Evolutionary conservation across 768 basidiomycete species (phyloP).

Genomic region (Podaxis sp.): DNA sequence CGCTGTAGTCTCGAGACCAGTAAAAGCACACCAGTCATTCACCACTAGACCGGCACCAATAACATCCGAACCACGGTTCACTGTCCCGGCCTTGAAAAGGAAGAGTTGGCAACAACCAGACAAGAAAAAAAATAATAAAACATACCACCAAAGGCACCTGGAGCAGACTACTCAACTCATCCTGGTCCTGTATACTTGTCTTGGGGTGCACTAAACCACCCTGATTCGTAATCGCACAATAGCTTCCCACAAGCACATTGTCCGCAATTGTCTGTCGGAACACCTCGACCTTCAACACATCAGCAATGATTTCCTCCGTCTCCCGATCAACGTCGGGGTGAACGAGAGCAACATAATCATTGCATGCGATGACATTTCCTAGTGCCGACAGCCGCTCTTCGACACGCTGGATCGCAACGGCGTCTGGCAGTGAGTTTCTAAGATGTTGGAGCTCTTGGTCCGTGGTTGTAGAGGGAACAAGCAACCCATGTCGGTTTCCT

Average conservation of each 20-base stretch:
- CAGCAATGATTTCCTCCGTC: constrained; percentile 99
- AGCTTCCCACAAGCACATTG: constrained; percentile 95
- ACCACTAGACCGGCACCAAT: constrained; percentile 97
- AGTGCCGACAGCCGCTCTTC: constrained; percentile 97
- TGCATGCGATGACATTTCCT: constrained; percentile 98
- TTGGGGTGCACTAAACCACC: constrained; percentile 98
- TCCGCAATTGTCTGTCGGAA: constrained; percentile 97
- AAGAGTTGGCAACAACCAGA: constrained; percentile 3
- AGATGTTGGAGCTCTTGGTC: constrained; percentile 99
- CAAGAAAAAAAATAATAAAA: constrained; percentile 26
- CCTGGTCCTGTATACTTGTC: constrained; percentile 95
- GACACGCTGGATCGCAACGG: constrained; percentile 92
- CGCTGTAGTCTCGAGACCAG: constrained; percentile 99
- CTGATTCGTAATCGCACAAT: constrained; percentile 94
- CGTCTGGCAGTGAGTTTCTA: constrained; percentile 89
- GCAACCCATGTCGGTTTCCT: constrained; percentile 96
- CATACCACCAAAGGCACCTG: constrained; percentile 93
- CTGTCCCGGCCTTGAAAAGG: constrained; percentile 80
- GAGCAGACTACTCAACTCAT: constrained; percentile 90
- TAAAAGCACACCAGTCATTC: constrained; percentile 99
- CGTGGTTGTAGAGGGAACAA: constrained; percentile 93
- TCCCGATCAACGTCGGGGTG: constrained; percentile 98
- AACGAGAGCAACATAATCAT: constrained; percentile 98
- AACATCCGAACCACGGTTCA: constrained; percentile 97
- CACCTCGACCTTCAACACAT: constrained; percentile 98